Base-by-base conservation (phyloP, 2,329 filamentous ascomycete genomes). In the Rhynchosporium secalis region DNA sequence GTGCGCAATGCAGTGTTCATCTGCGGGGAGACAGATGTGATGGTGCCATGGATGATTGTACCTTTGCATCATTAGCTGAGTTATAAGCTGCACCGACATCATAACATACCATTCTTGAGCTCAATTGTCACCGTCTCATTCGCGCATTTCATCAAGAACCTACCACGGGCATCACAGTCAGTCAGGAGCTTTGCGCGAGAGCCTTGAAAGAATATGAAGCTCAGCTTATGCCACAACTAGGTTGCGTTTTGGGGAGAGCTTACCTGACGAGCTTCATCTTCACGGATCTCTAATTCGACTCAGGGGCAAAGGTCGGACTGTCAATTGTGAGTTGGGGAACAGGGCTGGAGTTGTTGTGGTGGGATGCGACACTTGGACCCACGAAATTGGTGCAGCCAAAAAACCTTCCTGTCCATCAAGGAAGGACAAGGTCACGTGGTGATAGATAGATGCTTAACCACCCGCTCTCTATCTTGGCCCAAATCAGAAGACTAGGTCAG, bases 61-160 rank as follows among this genome's bases (percentile, higher is more conserved):
- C 94, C 92, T 96, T 41, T 61, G 6, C 31, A 33, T 15, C 29
- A n/a, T 57, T 38, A 29, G 56, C 29, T 10, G 48, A 43, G 41
- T 33, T n/a, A 62, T 48, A 36, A 48, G 38, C 9, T 36, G 49
- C 49, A 40, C 6, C 13, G 12, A 8, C 4, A 7, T 5, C 31
- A 28, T 10, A 49, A 71, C 77, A 51, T 81, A 95, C 93, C 95
- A 85, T 98, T 98, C 79, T 99, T 99, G 71, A 99, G 83, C 79
- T 99, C 95, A 77, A 99, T 91, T 49, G 94, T 98, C 73, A 98
- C 95, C 73, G 95, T 96, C 82, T 99, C 95, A 78, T 97, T 98
- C 78, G 91, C 88, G 79, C 94, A 98, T 83, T 99, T 99, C 94
- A 98, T 98, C 72, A 99, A 83, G 78, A 99, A 99, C 77, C 95